phyloP scores from a whole-genome alignment of 2,329 filamentous ascomycete genomes.

The Knoxdaviesia capensis region DNA sequence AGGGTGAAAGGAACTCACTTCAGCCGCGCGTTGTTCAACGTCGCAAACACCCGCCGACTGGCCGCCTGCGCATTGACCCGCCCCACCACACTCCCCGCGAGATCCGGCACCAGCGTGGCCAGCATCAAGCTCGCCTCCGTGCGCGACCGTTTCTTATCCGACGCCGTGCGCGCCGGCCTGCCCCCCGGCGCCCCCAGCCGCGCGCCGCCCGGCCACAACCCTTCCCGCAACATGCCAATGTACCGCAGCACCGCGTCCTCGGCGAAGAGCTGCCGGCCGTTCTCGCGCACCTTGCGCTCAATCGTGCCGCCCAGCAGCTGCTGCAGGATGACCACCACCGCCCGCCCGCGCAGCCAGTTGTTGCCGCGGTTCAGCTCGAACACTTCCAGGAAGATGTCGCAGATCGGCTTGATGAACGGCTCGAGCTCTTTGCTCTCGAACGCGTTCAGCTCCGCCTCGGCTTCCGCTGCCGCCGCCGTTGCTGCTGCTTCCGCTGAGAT shows the following conservation, averaged over 20 bases:
- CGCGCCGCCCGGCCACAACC: slow-evolving; percentile 62
- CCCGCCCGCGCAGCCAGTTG: slow-evolving; percentile 90
- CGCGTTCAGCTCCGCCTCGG: slow-evolving; percentile 80
- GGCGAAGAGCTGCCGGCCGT: slow-evolving; percentile 49
- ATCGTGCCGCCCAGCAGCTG: slow-evolving; percentile 91
- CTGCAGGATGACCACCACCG: slow-evolving; percentile 89
- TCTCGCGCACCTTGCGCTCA: slow-evolving; percentile 83
- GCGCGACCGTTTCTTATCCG: slow-evolving; percentile 61
- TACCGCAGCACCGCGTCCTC: slow-evolving; percentile 66
- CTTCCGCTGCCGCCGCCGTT: slow-evolving; percentile 44
- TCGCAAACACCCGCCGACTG: slow-evolving; percentile 72
- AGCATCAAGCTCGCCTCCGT: slow-evolving; percentile 80
- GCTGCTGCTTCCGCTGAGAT: no score
- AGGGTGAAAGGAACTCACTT: slow-evolving; percentile 55
- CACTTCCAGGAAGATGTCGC: slow-evolving; percentile 87
- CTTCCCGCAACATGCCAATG: slow-evolving; percentile 50
- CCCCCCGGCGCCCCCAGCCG: slow-evolving; percentile 25
- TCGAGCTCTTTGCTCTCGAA: slow-evolving; percentile 81
- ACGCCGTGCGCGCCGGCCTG: slow-evolving; percentile 45
- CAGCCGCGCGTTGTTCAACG: slow-evolving; percentile 73
- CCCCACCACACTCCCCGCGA: slow-evolving; percentile 85
- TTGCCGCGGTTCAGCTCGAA: slow-evolving; percentile 91
- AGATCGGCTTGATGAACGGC: slow-evolving; percentile 96
- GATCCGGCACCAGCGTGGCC: slow-evolving; percentile 71
- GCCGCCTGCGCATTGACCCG: slow-evolving; percentile 80